phyloP scores from a whole-genome alignment of 768 basidiomycete species.

The Sarcodon sp. region DNA sequence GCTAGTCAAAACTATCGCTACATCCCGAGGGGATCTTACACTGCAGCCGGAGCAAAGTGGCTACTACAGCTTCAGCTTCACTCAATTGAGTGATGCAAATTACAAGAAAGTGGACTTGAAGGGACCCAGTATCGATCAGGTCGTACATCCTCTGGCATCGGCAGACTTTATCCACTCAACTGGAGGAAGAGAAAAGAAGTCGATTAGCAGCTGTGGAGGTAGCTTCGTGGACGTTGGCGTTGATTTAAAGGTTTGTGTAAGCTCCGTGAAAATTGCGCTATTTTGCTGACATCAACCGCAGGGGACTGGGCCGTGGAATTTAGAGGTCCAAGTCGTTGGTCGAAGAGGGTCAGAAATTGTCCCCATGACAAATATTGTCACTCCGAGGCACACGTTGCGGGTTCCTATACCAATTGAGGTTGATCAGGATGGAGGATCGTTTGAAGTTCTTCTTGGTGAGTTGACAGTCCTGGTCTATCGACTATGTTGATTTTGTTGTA shows the following conservation, averaged over 20 bases:
- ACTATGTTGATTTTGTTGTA: constrained; percentile 16
- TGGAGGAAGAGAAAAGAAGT: constrained; percentile 34
- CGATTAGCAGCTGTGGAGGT: constrained; percentile 71
- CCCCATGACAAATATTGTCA: constrained; percentile 39
- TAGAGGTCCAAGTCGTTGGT: constrained; percentile 74
- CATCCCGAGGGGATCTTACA: constrained; percentile 70
- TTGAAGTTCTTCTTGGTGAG: constrained; percentile 70
- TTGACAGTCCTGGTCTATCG: constrained; percentile 2
- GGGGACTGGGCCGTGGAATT: constrained; percentile 87
- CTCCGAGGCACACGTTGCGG: constrained; percentile 38
- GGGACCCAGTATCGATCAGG: constrained; percentile 72
- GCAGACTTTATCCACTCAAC: constrained; percentile 50
- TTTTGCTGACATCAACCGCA: constrained; percentile 14
- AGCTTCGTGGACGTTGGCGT: constrained; percentile 65
- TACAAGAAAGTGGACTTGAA: constrained; percentile 68
- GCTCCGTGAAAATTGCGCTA: too few relatives aligned
- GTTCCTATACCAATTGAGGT: constrained; percentile 59
- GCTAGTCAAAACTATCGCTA: constrained; percentile 42
- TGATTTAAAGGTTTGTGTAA: constrained; percentile 52
- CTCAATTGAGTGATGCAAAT: constrained; percentile 68
- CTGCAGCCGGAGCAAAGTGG: constrained; percentile 85
- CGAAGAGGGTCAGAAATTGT: constrained; percentile 53
- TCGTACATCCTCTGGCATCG: constrained; percentile 80
- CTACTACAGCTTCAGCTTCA: constrained; percentile 76
- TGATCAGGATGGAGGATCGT: constrained; percentile 56